Conservation (phyloP, 2,329 filamentous ascomycete genomes). For the Phoma herbarum region DNA sequence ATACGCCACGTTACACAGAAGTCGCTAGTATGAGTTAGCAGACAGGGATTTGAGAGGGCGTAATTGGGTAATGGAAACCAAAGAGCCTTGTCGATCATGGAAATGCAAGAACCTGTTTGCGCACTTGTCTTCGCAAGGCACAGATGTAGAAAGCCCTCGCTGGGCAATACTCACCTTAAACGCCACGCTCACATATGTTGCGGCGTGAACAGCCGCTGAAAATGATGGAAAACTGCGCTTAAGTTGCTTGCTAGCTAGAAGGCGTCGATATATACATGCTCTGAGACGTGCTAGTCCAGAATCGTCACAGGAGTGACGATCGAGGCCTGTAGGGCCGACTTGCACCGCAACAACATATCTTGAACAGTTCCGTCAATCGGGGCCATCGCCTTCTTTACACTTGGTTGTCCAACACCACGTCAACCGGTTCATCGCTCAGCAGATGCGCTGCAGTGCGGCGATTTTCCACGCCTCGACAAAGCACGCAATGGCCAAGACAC, state of each 20-base stretch:
- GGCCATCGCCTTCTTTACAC: not conserved
- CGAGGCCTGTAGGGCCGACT: no score
- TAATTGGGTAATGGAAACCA: not conserved
- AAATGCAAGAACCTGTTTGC: not conserved
- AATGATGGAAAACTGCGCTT: no score
- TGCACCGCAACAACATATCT: no score
- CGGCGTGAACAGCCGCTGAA: no score
- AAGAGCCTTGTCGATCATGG: not conserved
- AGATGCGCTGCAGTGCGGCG: slow-evolving; percentile 21
- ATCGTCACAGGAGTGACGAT: no score
- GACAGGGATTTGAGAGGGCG: not conserved
- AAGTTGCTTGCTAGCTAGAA: no score
- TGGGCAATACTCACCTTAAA: not conserved
- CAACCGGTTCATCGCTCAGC: slow-evolving; percentile 14
- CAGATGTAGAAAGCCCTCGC: not conserved
- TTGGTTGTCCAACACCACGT: slow-evolving; percentile 3
- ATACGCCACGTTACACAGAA: not conserved
- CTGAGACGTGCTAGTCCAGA: no score
- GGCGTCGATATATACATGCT: no score
- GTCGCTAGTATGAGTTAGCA: not conserved
- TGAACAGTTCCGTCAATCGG: not conserved
- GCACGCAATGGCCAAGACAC: slow-evolving; percentile 28
- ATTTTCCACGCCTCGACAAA: slow-evolving; percentile 51
- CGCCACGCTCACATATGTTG: not conserved
- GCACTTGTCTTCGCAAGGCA: not conserved